Base-by-base conservation (phyloP, 305 asterid species). In the Fraxinus angustifolia region DNA sequence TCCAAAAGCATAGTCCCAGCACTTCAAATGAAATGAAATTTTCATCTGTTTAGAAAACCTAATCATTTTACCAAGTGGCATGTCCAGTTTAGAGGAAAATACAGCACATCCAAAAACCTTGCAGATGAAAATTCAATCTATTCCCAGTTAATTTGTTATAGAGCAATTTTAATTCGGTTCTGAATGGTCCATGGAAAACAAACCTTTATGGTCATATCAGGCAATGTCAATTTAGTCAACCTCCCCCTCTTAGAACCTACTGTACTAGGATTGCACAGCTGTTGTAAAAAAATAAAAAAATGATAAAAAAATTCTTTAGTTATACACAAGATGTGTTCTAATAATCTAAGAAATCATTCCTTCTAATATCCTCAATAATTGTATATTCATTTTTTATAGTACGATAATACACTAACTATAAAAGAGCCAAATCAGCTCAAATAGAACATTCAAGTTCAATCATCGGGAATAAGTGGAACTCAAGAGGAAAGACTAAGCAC, bases 21-120 rank as follows among this genome's bases (percentile, higher is more conserved):
- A 58, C 45, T 78, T 34, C 78, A 82, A 36, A 72, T 23, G 75
- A 75, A 79, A 45, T 35, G 77, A n/a, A 3, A 53, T 17, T 10
- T 28, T 82, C 50, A 60, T 26, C 72, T 81, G 56, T 73, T 62
- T 77, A 31, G 30, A 34, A 30, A 23, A 73, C 48, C 71, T 11
- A 34, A 45, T 28, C 23, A 11, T 16, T 53, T 16, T 71, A 60
- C 34, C 28, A 38, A 14, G 60, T 10, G 73, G 78, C 78, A 67
- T 10, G 38, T 19, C 56, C 75, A 36, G 26, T 73, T 73, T 36
- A 21, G 28, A 34, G 68, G 19, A 71, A 67, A 76, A 14, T 28
- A 36, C 62, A 71, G 58, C 36, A 68, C 76, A n/a, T 34, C 21
- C 21, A 19, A 62, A 78, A 23, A 31, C 16, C 12, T 3, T 73